These are phyloP conservation scores for Panaeolus cyanescens DNA, from an alignment of 768 basidiomycete species.

Conservation along the genomic window DNA sequence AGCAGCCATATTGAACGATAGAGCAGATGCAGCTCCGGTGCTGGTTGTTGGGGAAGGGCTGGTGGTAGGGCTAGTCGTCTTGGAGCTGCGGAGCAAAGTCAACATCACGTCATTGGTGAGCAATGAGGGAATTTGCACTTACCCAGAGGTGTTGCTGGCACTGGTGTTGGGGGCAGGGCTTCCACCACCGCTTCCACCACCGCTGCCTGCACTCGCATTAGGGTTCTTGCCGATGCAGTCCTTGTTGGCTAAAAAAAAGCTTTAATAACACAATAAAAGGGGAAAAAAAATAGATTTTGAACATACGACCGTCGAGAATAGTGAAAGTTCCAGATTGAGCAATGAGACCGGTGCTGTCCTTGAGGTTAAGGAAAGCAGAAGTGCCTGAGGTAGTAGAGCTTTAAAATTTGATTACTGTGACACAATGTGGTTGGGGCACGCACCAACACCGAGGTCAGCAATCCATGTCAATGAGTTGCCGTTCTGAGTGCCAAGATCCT, in stretches of 20 bases:
- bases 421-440: not conserved
- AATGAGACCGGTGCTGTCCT: constrained; percentile 22
- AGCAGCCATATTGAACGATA: constrained; percentile 18
- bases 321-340: constrained; percentile 28
- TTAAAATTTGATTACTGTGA: not conserved
- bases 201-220: not conserved
- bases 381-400: constrained; percentile 16
- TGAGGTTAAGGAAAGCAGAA: constrained; percentile 22
- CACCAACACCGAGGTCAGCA: constrained; percentile 24
- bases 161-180: constrained; percentile 1
- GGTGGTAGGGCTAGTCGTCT: constrained; percentile 2
- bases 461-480: constrained; percentile 26
- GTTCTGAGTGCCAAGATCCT: constrained; percentile 20
- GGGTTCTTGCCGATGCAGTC: constrained; percentile 19
- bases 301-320: constrained; percentile 20
- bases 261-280: not conserved
- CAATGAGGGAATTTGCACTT: constrained; percentile 1
- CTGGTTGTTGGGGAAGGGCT: not conserved
- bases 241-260: constrained; percentile 14
- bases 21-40: constrained; percentile 16
- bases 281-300: not conserved
- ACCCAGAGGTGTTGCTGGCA: constrained; percentile 5
- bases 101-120: constrained; percentile 4
- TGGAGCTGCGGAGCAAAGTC: not conserved
- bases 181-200: no score